Percentiles rank a stretch among this genome's conserved stretches.
Conservation (phyloP, 2,329 filamentous ascomycete species). For the Elsinoe necatrix region DNA sequence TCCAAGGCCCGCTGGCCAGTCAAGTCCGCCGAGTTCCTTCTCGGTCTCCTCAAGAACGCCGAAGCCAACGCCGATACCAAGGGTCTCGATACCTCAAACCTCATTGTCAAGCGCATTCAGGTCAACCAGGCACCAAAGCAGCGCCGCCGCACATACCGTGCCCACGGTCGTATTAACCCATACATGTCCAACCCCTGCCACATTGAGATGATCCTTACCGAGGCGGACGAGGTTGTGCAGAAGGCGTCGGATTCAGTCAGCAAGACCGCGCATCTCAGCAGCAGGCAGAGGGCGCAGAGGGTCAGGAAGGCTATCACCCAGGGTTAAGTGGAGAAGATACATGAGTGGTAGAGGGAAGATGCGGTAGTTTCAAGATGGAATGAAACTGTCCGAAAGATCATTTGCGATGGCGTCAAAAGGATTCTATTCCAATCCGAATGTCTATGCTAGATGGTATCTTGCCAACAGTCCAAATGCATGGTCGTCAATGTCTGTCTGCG, state of each 20-base stretch:
- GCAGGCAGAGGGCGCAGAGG: constrained; percentile 77
- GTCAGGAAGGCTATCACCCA: constrained; percentile 52
- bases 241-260: constrained; percentile 68
- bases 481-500: constrained; percentile 4
- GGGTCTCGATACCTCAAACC: constrained; percentile 93
- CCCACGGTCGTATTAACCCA: constrained; percentile 99
- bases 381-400: constrained; percentile 6
- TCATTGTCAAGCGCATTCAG: constrained; percentile 99
- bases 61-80: constrained; percentile 96
- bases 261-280: constrained; percentile 57
- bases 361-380: background rate
- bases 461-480: constrained; percentile 15
- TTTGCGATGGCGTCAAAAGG: constrained; percentile 16
- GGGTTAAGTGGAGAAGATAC: constrained; percentile 21
- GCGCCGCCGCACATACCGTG: constrained; percentile 98
- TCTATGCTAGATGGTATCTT: constrained; percentile 15
- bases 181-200: constrained; percentile 99
- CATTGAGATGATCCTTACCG: constrained; percentile 99
- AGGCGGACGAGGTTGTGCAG: constrained; percentile 90
- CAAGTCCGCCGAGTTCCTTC: constrained; percentile 97
- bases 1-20: constrained; percentile 96
- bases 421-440: constrained; percentile 15
- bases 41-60: constrained; percentile 94
- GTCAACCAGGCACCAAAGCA: constrained; percentile 99
- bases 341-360: background rate